A percentile compares a stretch with the other conserved stretches of the same genome.
Conservation (phyloP, 1,139 yeast species). For the Kodamaea sp. region DNA sequence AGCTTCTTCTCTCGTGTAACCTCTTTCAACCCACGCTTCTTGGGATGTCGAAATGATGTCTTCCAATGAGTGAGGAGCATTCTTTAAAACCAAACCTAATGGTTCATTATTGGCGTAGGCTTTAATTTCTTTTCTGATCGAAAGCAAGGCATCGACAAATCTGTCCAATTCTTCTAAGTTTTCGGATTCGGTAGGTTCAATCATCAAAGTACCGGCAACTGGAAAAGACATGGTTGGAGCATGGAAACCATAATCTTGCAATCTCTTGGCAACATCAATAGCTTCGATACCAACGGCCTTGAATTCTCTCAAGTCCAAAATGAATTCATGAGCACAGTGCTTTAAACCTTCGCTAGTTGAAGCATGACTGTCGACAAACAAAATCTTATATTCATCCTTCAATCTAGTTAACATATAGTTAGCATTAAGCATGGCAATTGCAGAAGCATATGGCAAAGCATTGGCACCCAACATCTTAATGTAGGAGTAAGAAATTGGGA, state of each 20-base stretch:
- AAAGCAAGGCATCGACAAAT: slow-evolving; percentile 80
- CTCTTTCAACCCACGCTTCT: slow-evolving; percentile 73
- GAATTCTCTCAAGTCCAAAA: slow-evolving; percentile 83
- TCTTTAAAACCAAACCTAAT: slow-evolving; percentile 71
- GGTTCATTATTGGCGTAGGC: slow-evolving; percentile 67
- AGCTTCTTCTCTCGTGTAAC: slow-evolving; percentile 89
- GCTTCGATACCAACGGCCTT: slow-evolving; percentile 85
- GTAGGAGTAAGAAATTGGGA: slow-evolving; percentile 92
- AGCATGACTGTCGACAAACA: slow-evolving; percentile 59
- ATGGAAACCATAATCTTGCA: slow-evolving; percentile 97
- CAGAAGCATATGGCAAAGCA: slow-evolving; percentile 80
- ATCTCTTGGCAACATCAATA: slow-evolving; percentile 91
- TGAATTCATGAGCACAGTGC: slow-evolving; percentile 96
- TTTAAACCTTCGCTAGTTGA: slow-evolving; percentile 50
- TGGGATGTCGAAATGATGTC: slow-evolving; percentile 61
- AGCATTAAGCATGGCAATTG: slow-evolving; percentile 89
- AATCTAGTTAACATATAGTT: slow-evolving; percentile 88
- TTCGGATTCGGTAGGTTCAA: slow-evolving; percentile 97
- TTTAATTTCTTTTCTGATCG: slow-evolving; percentile 78
- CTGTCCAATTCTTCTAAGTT: slow-evolving; percentile 83
- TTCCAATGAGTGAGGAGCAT: slow-evolving; percentile 87
- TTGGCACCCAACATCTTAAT: slow-evolving; percentile 88
- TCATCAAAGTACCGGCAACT: slow-evolving; percentile 94
- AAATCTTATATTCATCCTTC: slow-evolving; percentile 64
- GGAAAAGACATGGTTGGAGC: slow-evolving; percentile 99